phyloP scores from a whole-genome alignment of 2,329 filamentous ascomycete species.

The Ceratocystis huliohia region DNA sequence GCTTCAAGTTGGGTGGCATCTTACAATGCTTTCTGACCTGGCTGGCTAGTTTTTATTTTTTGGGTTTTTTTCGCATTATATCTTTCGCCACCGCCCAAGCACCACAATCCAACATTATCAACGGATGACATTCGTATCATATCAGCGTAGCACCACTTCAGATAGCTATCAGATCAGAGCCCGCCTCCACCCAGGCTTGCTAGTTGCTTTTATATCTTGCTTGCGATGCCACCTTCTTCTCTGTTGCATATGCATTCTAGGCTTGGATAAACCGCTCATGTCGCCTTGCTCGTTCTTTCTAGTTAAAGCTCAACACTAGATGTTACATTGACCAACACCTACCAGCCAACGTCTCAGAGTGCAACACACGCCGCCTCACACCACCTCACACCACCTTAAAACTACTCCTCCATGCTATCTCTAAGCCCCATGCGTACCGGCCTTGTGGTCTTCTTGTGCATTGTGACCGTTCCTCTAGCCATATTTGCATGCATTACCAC shows the following conservation, averaged over 20 bases:
- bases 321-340: background rate
- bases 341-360: background rate
- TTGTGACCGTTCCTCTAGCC: conserved; percentile 51
- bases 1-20: background rate
- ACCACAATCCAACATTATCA: background rate
- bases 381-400: background rate
- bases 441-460: conserved; percentile 47
- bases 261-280: background rate
- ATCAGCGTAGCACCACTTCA: background rate
- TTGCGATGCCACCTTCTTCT: background rate
- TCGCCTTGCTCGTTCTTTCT: background rate
- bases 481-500: conserved; percentile 52
- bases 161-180: background rate
- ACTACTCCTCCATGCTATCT: conserved; percentile 22
- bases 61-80: too few relatives aligned
- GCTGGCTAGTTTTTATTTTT: background rate
- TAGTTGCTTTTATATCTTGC: background rate
- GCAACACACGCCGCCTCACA: background rate
- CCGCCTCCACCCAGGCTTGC: background rate
- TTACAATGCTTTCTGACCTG: background rate
- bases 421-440: conserved; percentile 45
- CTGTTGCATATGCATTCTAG: background rate
- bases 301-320: background rate
- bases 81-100: background rate
- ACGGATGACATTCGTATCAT: background rate